Conservation (phyloP, 2,329 filamentous ascomycete species). For the Arthrinium puccinioides region DNA sequence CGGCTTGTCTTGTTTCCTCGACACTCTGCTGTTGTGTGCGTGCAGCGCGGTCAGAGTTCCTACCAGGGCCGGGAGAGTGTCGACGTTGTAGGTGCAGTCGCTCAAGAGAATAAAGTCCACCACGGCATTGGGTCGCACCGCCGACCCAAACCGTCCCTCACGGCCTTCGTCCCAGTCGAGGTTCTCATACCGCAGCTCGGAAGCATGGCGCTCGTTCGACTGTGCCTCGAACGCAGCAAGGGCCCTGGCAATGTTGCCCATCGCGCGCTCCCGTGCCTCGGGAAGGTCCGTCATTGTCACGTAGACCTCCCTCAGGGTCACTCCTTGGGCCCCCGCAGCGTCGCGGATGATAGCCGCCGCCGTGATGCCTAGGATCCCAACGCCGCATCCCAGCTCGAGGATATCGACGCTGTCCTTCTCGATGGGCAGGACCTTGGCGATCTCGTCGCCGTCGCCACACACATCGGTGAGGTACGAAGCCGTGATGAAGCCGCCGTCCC, state of each 20-base stretch:
- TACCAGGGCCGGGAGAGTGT: constrained; percentile 46
- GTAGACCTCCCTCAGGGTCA: constrained; percentile 9
- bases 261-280: constrained; percentile 43
- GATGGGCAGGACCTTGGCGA: constrained; percentile 9
- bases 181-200: constrained; percentile 39
- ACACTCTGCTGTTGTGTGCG: constrained; percentile 19
- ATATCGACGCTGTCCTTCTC: constrained; percentile 29
- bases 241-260: constrained; percentile 35
- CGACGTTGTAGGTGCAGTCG: constrained; percentile 56
- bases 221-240: constrained; percentile 2
- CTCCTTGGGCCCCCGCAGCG: constrained; percentile 11
- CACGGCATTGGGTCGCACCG: constrained; percentile 25
- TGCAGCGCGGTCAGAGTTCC: constrained; percentile 45
- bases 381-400: constrained; percentile 49
- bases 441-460: constrained; percentile 5
- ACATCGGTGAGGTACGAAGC: constrained; percentile 26
- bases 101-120: constrained; percentile 46
- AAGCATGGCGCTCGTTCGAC: background rate
- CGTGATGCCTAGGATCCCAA: constrained; percentile 48
- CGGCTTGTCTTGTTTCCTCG: background rate
- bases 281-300: constrained; percentile 49
- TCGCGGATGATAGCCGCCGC: constrained; percentile 28
- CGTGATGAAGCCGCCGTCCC: constrained; percentile 48
- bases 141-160: constrained; percentile 36
- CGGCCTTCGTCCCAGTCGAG: constrained; percentile 50